Percentiles rank a stretch among this genome's conserved stretches.
These are phyloP conservation scores for Irineochytrium annulatum DNA, from an alignment of 192 early-diverging fungal genomes.

Conservation along the genomic window DNA sequence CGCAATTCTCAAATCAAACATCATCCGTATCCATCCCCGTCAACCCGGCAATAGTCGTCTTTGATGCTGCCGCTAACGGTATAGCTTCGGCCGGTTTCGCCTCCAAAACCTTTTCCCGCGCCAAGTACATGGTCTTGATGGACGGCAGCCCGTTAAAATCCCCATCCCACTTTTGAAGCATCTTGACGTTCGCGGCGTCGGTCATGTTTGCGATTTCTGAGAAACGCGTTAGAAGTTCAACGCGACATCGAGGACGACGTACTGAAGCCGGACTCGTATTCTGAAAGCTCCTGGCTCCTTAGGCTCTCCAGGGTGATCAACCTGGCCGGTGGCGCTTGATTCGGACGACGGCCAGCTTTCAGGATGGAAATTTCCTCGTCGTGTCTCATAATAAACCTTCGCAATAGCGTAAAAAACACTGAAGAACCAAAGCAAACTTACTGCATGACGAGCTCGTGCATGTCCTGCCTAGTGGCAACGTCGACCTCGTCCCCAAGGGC, in stretches of 20 bases:
- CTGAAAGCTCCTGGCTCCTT: slow-evolving; percentile 32
- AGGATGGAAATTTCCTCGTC: slow-evolving; percentile 55
- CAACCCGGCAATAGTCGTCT: no score
- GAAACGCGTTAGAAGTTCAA: slow-evolving; percentile 3
- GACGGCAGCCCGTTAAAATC: slow-evolving; percentile 42
- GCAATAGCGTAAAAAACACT: slow-evolving; percentile 9
- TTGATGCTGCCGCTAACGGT: no score
- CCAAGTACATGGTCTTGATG: slow-evolving; percentile 27
- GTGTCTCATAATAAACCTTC: slow-evolving; percentile 53
- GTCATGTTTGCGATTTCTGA: slow-evolving; percentile 42
- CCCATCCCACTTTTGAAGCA: slow-evolving; percentile 37
- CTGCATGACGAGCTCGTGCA: slow-evolving; percentile 45
- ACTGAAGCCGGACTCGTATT: slow-evolving; percentile 44
- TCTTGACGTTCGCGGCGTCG: slow-evolving; percentile 29
- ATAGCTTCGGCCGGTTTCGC: no score
- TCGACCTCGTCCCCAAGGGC: slow-evolving; percentile 43
- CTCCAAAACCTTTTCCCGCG: no score
- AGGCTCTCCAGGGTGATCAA: slow-evolving; percentile 32
- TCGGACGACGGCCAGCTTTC: slow-evolving; percentile 29
- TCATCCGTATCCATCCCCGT: no score
- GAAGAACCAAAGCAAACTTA: slow-evolving; percentile 3
- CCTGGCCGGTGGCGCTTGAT: slow-evolving; percentile 36
- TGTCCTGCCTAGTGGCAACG: slow-evolving; percentile 32
- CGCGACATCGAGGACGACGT: not conserved
- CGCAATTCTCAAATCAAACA: no score